phyloP scores from a whole-genome alignment of 2,329 filamentous ascomycete genomes.

The Ophioceras dolichostomum region DNA sequence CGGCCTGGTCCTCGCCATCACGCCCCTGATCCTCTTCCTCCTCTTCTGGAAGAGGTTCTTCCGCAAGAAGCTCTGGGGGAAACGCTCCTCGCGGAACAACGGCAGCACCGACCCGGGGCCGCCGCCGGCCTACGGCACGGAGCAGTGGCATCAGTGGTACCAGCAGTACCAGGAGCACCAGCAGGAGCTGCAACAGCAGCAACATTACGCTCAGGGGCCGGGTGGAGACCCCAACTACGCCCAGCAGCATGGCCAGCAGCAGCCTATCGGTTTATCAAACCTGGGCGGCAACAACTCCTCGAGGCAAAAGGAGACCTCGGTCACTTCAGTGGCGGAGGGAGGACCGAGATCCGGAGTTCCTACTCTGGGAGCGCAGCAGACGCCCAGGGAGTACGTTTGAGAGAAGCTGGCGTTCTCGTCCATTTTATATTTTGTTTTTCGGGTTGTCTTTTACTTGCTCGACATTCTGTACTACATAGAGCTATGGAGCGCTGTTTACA shows the following conservation, averaged over 20 bases:
- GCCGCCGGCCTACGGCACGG: constrained; percentile 4
- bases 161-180: neutral
- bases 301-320: neutral
- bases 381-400: neutral
- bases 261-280: neutral
- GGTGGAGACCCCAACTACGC: no score
- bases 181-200: neutral
- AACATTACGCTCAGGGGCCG: neutral
- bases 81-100: constrained; percentile 4
- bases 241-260: no score
- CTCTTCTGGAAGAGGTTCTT: constrained; percentile 23
- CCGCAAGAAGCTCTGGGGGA: constrained; percentile 11
- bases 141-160: constrained; percentile 8
- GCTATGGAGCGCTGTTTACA: no score
- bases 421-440: neutral
- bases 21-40: constrained; percentile 23
- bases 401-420: no score
- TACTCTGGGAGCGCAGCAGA: neutral
- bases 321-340: no score
- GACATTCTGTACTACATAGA: no score
- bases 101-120: neutral
- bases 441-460: no score
- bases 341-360: no score
- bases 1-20: constrained; percentile 30
- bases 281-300: neutral